Evolutionary conservation across 495 filamentous ascomycete genomes (phyloP).

Genomic region (Bryoglossum gracile): DNA sequence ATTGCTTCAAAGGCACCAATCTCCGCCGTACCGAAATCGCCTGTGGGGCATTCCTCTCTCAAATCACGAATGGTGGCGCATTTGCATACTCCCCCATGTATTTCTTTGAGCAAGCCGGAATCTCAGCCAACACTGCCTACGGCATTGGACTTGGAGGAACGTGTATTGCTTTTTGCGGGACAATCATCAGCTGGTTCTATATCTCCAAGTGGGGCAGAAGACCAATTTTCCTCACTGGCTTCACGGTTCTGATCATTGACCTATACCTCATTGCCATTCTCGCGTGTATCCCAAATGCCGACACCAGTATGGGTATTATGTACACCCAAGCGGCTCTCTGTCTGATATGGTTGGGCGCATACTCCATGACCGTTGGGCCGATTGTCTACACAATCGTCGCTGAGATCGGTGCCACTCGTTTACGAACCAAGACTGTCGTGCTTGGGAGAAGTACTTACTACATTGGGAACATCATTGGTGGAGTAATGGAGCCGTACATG

Average conservation of each 20-base stretch:
- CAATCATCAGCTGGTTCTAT: slow-evolving; percentile 32
- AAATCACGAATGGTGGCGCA: slow-evolving; percentile 22
- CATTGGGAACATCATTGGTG: slow-evolving; percentile 48
- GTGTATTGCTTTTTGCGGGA: slow-evolving; percentile 36
- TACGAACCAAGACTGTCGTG: slow-evolving; percentile 6
- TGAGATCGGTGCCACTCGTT: slow-evolving; percentile 10
- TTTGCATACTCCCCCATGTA: slow-evolving; percentile 15
- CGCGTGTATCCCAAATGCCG: slow-evolving; percentile 29
- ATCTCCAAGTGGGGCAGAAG: slow-evolving; percentile 35
- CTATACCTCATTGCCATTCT: slow-evolving; percentile 25
- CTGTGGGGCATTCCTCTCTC: slow-evolving; percentile 40
- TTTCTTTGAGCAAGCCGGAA: slow-evolving; percentile 38
- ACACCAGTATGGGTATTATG: slow-evolving; percentile 11
- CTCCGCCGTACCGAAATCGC: slow-evolving; percentile 62
- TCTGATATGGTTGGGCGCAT: slow-evolving; percentile 43
- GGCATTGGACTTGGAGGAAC: slow-evolving; percentile 31
- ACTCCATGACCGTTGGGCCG: slow-evolving; percentile 50
- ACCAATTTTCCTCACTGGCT: slow-evolving; percentile 30
- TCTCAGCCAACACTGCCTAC: slow-evolving; percentile 26
- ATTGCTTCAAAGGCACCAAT: slow-evolving; percentile 62
- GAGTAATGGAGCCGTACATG: slow-evolving; percentile 65
- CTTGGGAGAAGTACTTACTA: slow-evolving; percentile 44
- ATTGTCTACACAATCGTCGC: slow-evolving; percentile 36
- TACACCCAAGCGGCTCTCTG: slow-evolving; percentile 31
- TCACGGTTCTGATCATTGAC: slow-evolving; percentile 9